Evolutionary conservation across 1,284 basidiomycete species (phyloP).

Genomic region (Phenoliferia sp.): DNA sequence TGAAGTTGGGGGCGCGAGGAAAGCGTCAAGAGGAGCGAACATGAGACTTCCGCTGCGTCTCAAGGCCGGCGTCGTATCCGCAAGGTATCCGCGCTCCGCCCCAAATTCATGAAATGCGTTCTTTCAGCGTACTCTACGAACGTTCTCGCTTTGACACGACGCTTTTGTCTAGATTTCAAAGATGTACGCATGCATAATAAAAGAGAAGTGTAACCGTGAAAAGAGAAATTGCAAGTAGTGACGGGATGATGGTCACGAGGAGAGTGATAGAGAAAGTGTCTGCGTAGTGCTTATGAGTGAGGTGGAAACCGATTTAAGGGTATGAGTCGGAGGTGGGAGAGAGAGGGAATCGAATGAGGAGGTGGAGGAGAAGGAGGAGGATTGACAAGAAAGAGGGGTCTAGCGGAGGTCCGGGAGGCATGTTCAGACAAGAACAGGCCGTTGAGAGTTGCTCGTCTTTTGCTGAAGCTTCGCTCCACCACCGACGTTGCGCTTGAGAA

Average conservation of each 20-base stretch:
- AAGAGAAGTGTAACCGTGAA: neutral
- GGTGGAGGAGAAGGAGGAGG: neutral
- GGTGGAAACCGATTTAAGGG: neutral
- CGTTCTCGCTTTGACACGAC: too few relatives aligned
- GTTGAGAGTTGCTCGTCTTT: neutral
- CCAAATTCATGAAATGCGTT: too few relatives aligned
- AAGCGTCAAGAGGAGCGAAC: too few relatives aligned
- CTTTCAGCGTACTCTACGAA: too few relatives aligned
- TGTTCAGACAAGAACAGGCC: neutral
- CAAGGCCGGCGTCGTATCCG: too few relatives aligned
- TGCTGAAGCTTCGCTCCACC: constrained; percentile 6
- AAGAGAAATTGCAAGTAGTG: neutral
- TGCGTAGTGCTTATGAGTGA: neutral
- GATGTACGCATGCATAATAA: too few relatives aligned
- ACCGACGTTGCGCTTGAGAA: constrained; percentile 30
- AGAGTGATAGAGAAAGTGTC: neutral
- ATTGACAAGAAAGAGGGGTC: neutral
- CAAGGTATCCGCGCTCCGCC: too few relatives aligned
- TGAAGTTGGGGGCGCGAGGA: too few relatives aligned
- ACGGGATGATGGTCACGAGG: too few relatives aligned
- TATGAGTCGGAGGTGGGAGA: neutral
- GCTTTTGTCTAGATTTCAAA: too few relatives aligned
- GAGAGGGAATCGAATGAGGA: neutral
- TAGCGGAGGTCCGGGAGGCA: too few relatives aligned
- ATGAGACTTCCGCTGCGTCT: too few relatives aligned